Conservation (phyloP, 2,329 filamentous ascomycete genomes). For the Epicoccum sorghinum region DNA sequence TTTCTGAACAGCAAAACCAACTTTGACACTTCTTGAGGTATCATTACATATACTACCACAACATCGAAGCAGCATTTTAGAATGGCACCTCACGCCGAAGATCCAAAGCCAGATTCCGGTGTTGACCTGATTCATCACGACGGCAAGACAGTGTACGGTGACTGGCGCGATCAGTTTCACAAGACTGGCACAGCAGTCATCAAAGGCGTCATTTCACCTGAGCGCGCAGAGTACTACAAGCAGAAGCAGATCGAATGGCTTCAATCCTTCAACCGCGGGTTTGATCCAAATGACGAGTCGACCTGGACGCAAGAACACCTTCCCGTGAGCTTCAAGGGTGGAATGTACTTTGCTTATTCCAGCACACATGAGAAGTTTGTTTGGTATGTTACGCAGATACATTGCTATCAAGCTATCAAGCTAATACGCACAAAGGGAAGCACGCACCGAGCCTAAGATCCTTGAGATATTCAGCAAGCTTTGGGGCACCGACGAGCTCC, state of each 20-base stretch:
- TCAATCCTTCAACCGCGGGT: conserved; percentile 50
- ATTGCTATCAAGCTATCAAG: background rate
- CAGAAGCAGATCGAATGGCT: conserved; percentile 53
- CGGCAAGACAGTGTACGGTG: conserved; percentile 19
- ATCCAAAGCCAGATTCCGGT: conserved; percentile 21
- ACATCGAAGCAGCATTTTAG: background rate
- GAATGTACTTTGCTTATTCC: conserved; percentile 51
- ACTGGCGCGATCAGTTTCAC: conserved; percentile 54
- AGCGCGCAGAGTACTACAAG: conserved; percentile 50
- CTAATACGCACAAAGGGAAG: conserved; percentile 5
- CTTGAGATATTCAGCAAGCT: conserved; percentile 45
- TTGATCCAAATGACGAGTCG: conserved; percentile 42
- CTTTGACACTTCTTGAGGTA: no score
- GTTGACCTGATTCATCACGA: conserved; percentile 25
- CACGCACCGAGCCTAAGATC: conserved; percentile 46
- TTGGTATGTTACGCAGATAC: conserved; percentile 42
- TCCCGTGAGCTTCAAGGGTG: conserved; percentile 51
- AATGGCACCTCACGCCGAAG: conserved; percentile 28
- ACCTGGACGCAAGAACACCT: conserved; percentile 49
- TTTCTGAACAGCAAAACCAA: background rate
- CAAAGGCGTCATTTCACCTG: conserved; percentile 48
- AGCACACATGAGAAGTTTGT: conserved; percentile 51
- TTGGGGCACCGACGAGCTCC: conserved; percentile 47
- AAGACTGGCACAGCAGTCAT: conserved; percentile 51
- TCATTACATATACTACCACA: background rate